Percentiles rank a stretch among this genome's conserved stretches.
Conservation (phyloP, 2,329 filamentous ascomycete genomes). For the Nemania sp. region DNA sequence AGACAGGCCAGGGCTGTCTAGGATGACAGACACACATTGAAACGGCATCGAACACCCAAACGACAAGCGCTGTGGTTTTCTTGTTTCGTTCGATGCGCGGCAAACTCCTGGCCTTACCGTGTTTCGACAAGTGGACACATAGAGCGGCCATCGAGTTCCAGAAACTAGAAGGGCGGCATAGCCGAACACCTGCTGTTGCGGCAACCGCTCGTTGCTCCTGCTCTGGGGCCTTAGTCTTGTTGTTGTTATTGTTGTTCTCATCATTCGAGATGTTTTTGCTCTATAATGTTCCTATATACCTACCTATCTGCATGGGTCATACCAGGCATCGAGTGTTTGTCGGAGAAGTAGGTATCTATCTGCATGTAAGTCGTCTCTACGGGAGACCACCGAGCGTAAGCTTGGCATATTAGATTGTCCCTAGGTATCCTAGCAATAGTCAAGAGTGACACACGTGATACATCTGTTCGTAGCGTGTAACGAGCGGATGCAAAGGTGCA, state of each 20-base stretch:
- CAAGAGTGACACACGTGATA: slow-evolving; percentile 32
- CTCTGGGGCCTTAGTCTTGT: neutral
- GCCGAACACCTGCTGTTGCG: slow-evolving; percentile 19
- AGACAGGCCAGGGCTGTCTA: slow-evolving; percentile 32
- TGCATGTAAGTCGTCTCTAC: slow-evolving; percentile 9
- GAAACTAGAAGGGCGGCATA: slow-evolving; percentile 36
- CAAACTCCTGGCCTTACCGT: slow-evolving; percentile 37
- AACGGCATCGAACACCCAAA: slow-evolving; percentile 39
- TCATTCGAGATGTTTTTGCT: neutral
- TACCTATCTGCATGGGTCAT: slow-evolving; percentile 6
- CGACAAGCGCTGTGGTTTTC: slow-evolving; percentile 40
- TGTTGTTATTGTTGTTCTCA: neutral
- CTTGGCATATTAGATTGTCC: slow-evolving; percentile 16
- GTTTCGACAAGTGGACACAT: slow-evolving; percentile 36
- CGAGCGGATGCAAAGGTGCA: slow-evolving; percentile 31
- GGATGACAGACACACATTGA: slow-evolving; percentile 39
- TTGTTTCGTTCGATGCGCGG: slow-evolving; percentile 41
- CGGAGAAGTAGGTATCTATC: slow-evolving; percentile 1
- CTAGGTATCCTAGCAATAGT: neutral
- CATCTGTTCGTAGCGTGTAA: slow-evolving; percentile 7
- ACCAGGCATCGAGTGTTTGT: slow-evolving; percentile 19
- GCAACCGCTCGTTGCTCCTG: neutral
- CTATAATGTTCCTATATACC: neutral
- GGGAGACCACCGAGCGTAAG: slow-evolving; percentile 29
- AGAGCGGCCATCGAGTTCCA: slow-evolving; percentile 39